Base-by-base conservation (phyloP, 495 filamentous ascomycete species). In the Trichoderma virens region DNA sequence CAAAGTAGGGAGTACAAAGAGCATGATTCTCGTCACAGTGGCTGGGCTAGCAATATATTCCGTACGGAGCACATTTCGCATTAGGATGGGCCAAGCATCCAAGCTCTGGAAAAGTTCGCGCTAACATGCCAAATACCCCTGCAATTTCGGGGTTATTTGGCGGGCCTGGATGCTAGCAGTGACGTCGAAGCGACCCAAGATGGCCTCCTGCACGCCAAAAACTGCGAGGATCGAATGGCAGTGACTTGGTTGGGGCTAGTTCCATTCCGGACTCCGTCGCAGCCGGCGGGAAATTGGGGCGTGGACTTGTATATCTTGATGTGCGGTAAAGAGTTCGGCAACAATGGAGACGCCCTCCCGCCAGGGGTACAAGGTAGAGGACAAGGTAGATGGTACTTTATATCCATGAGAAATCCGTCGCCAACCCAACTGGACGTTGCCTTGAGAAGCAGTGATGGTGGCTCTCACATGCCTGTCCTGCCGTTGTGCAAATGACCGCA, bases 61-160 rank as follows among this genome's bases (percentile, higher is more conserved):
- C 51, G 51, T 56, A 27, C 51, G 51, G 51, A 56, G 51, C 13
- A 31, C 51, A 56, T 27, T 56, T 30, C 23, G 51, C 51, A 56
- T 56, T 30, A 30, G 23, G 51, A 56, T 18, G 27, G n/a, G 51
- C 51, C 43, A 47, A 47, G 43, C 43, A 47, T 5, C 23, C 45
- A 51, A 51, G 45, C 45, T 25, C 45, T 51, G 45, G 16, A 56
- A 56, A 28, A 30, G 25, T 14, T 56, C 2, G 51, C 51, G 51
- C 51, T 56, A 56, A 30, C 27, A 28, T 56, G 27, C 7, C 27
- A 4, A 30, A 27, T 30, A 56, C 25, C 51, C 51, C 51, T 56
- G 51, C 25, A 56, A 56, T 56, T 56, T 56, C 51, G 51, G 51
- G 51, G 51, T 30, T 56, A 30, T 56, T 28, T 56, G 51, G 51